Conservation (phyloP, 2,329 filamentous ascomycete species). For the Diaporthe amygdali region DNA sequence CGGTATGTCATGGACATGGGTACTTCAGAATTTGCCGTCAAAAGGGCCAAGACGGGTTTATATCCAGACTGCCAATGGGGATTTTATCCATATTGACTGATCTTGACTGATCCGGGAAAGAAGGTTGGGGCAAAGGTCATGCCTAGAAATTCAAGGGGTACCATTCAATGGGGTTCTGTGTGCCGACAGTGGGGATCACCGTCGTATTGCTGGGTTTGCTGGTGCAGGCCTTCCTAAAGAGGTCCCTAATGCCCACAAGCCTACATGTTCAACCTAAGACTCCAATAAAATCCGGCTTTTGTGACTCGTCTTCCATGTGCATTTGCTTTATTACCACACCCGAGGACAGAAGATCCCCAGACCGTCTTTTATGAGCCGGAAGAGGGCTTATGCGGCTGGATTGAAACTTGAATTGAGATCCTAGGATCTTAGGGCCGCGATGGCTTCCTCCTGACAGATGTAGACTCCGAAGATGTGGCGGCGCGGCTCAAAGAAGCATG, state of each 20-base stretch:
- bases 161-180: neutral
- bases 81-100: conserved; percentile 7
- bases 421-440: neutral
- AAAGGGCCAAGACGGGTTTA: conserved; percentile 1
- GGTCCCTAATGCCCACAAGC: neutral
- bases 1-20: conserved; percentile 6
- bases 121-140: neutral
- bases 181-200: neutral
- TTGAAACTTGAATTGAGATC: neutral
- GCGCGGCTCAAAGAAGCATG: neutral
- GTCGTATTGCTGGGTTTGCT: neutral
- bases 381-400: neutral
- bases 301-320: neutral
- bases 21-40: neutral
- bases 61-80: neutral
- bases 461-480: neutral
- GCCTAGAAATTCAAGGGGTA: neutral
- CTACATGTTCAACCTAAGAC: neutral
- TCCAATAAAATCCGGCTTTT: neutral
- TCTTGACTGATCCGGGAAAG: neutral
- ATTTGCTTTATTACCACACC: conserved; percentile 6
- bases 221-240: neutral
- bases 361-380: neutral
- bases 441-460: neutral
- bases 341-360: neutral